Evolutionary conservation across 768 basidiomycete genomes (phyloP).

Genomic region (Polyporus arcularius): DNA sequence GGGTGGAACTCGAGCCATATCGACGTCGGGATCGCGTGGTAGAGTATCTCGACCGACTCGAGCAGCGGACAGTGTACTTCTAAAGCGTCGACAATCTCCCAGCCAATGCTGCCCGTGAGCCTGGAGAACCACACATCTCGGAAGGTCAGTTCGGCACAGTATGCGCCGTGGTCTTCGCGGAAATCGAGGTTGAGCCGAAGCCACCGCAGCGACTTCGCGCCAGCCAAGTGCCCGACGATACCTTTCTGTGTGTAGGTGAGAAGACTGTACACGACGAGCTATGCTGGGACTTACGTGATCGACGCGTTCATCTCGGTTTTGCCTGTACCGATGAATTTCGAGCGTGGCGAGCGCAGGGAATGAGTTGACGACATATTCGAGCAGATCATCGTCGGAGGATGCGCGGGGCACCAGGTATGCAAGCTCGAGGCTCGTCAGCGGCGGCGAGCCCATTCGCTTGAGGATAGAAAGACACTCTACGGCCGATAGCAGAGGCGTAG

Average conservation of each 20-base stretch:
- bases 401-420: neutral
- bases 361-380: neutral
- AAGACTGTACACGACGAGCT: neutral
- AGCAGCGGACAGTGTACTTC: neutral
- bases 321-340: neutral
- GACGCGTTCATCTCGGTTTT: neutral
- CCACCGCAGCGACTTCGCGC: neutral
- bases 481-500: no score
- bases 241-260: neutral
- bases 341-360: neutral
- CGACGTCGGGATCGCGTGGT: neutral
- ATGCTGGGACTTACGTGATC: neutral
- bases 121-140: neutral
- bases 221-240: neutral
- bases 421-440: neutral
- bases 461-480: neutral
- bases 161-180: neutral
- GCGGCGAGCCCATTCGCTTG: neutral
- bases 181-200: neutral
- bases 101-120: neutral
- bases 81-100: neutral
- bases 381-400: neutral
- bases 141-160: neutral
- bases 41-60: neutral
- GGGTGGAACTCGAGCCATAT: neutral